Percentiles rank a stretch among this genome's conserved stretches.
phyloP scores from a whole-genome alignment of 2,329 filamentous ascomycete genomes.

The Cytospora chrysosperma region DNA sequence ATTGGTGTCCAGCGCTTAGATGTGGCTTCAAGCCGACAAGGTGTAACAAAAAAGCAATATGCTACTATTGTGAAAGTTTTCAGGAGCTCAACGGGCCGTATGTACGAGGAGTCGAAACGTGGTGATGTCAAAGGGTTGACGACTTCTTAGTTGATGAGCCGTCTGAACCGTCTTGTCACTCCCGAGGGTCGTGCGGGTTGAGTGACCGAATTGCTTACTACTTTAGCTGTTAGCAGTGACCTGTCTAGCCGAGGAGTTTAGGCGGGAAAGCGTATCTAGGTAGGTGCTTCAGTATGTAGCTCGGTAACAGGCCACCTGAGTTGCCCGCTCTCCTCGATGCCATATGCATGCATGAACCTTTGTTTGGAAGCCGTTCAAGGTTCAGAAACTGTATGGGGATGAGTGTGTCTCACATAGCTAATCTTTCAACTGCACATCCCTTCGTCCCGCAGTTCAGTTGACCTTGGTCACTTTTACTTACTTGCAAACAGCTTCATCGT shows the following conservation, averaged over 20 bases:
- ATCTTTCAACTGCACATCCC: background rate
- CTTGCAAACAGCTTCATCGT: background rate
- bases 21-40: background rate
- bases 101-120: background rate
- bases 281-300: too few relatives aligned
- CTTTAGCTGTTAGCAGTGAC: background rate
- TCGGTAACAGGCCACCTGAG: background rate
- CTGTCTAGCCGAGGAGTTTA: too few relatives aligned
- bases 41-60: background rate
- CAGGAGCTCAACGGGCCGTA: background rate
- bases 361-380: background rate
- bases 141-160: background rate
- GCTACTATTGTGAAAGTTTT: background rate
- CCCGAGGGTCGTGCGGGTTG: background rate
- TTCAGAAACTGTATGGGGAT: background rate
- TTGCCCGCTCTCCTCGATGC: background rate
- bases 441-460: background rate
- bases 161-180: background rate
- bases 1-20: background rate
- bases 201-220: background rate
- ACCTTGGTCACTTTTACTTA: background rate
- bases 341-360: background rate
- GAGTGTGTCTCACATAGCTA: background rate
- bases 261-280: too few relatives aligned
- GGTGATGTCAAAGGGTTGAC: background rate